Evolutionary conservation across 306 rosid genomes (phyloP).

Genomic region (Mucuna pruriens): DNA sequence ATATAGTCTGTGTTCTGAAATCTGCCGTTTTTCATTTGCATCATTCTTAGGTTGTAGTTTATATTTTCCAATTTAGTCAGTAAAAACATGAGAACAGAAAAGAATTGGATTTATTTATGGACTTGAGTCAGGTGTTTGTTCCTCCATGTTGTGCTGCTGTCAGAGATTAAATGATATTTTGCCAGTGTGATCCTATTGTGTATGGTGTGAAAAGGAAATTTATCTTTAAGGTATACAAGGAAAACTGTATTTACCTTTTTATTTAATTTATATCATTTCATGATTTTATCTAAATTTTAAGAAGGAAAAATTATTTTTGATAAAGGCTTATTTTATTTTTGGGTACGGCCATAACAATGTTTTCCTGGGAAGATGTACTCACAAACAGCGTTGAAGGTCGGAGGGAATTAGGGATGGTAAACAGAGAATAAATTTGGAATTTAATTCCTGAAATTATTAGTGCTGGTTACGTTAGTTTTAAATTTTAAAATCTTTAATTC

Average conservation of each 20-base stretch:
- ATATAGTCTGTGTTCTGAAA: slow-evolving; percentile 37
- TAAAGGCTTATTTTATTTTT: not conserved
- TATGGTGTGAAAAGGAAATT: not conserved
- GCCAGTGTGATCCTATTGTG: not conserved
- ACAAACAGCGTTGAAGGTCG: not conserved
- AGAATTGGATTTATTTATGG: slow-evolving; percentile 21
- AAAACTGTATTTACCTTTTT: not conserved
- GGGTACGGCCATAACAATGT: not conserved
- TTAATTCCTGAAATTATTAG: not conserved
- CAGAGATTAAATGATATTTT: not conserved
- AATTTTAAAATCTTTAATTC: no score
- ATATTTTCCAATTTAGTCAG: slow-evolving; percentile 29
- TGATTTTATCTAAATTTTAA: not conserved
- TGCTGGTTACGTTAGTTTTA: not conserved
- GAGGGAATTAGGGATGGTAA: not conserved
- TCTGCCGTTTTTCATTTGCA: slow-evolving; percentile 6
- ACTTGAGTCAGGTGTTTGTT: slow-evolving; percentile 5
- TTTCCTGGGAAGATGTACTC: not conserved
- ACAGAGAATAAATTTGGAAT: not conserved
- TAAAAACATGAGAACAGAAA: not conserved
- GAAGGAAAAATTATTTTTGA: not conserved
- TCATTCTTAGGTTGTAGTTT: slow-evolving; percentile 29
- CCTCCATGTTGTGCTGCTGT: slow-evolving; percentile 8
- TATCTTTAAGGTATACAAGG: not conserved
- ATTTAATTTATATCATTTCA: not conserved